Conservation (phyloP, 495 filamentous ascomycete species). For the Lophiostoma macrostomum region DNA sequence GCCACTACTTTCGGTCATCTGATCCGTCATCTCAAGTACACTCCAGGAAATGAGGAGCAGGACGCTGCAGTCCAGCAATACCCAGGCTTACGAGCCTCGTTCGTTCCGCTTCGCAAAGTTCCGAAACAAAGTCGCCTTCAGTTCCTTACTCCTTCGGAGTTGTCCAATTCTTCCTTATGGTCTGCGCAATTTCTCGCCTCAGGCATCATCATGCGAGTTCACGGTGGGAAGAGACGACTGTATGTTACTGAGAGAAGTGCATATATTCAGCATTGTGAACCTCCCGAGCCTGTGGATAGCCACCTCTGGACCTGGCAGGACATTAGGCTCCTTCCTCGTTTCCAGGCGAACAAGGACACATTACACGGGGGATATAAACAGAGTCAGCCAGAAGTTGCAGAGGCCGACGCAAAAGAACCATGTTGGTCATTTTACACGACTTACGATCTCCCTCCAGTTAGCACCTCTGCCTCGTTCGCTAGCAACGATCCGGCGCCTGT, state of each 20-base stretch:
- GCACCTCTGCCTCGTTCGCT: slow-evolving; percentile 42
- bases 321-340: slow-evolving; percentile 56
- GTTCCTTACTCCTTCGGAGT: slow-evolving; percentile 62
- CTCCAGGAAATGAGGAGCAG: slow-evolving; percentile 5
- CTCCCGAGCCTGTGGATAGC: slow-evolving; percentile 34
- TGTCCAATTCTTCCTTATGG: slow-evolving; percentile 65
- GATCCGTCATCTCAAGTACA: slow-evolving; percentile 37
- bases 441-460: slow-evolving; percentile 50
- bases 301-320: slow-evolving; percentile 60
- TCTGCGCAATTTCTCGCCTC: slow-evolving; percentile 61
- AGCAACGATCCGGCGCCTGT: slow-evolving; percentile 25
- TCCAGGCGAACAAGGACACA: slow-evolving; percentile 38
- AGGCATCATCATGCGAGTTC: slow-evolving; percentile 60
- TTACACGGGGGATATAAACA: slow-evolving; percentile 39
- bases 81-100: slow-evolving; percentile 49
- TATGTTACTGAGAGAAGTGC: slow-evolving; percentile 65
- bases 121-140: slow-evolving; percentile 64
- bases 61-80: slow-evolving; percentile 19
- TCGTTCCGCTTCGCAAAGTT: slow-evolving; percentile 68
- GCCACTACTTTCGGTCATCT: slow-evolving; percentile 55
- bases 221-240: slow-evolving; percentile 53
- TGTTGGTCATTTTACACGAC: slow-evolving; percentile 53
- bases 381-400: slow-evolving; percentile 43
- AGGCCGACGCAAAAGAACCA: slow-evolving; percentile 58
- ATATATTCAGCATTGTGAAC: slow-evolving; percentile 52